These are phyloP conservation scores for Globisporangium abappressorium DNA, from an alignment of 352 stramenopile species.

Conservation along the genomic window DNA sequence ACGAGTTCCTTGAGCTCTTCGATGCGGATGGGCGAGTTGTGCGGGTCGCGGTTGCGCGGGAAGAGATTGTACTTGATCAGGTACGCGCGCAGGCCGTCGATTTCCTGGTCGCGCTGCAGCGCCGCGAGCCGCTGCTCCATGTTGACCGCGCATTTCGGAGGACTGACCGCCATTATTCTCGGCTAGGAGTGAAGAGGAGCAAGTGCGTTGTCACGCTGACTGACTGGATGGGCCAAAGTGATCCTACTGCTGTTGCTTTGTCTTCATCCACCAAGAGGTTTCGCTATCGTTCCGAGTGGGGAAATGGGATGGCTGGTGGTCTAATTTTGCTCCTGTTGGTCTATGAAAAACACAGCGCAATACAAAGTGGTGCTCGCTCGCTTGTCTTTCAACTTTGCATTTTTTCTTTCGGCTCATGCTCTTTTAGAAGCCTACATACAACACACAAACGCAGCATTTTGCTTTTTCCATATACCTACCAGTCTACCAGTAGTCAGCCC, in stretches of 20 bases:
- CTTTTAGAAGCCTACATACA: not conserved
- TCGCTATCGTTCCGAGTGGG: not conserved
- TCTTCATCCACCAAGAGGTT: slow-evolving; percentile 3
- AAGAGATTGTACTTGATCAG: slow-evolving; percentile 89
- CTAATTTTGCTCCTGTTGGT: not conserved
- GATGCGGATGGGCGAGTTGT: slow-evolving; percentile 84
- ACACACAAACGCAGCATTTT: not conserved
- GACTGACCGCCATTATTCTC: slow-evolving; percentile 57
- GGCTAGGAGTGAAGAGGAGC: not conserved
- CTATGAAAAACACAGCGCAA: not conserved
- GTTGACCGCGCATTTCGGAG: slow-evolving; percentile 80
- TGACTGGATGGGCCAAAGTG: not conserved
- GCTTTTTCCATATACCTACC: not conserved
- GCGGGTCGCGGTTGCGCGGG: slow-evolving; percentile 72
- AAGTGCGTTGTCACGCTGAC: not conserved
- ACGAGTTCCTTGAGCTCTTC: slow-evolving; percentile 92
- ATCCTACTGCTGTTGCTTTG: not conserved
- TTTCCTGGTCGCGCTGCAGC: slow-evolving; percentile 79
- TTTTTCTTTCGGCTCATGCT: not conserved
- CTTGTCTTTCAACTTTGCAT: not conserved
- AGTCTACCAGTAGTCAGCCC: not conserved
- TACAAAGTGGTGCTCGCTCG: not conserved
- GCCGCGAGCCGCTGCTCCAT: slow-evolving; percentile 83
- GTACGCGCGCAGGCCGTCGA: slow-evolving; percentile 76
- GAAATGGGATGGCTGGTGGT: not conserved